Base-by-base conservation (phyloP, 306 rosid genomes). In the Pachyrhizus erosus region DNA sequence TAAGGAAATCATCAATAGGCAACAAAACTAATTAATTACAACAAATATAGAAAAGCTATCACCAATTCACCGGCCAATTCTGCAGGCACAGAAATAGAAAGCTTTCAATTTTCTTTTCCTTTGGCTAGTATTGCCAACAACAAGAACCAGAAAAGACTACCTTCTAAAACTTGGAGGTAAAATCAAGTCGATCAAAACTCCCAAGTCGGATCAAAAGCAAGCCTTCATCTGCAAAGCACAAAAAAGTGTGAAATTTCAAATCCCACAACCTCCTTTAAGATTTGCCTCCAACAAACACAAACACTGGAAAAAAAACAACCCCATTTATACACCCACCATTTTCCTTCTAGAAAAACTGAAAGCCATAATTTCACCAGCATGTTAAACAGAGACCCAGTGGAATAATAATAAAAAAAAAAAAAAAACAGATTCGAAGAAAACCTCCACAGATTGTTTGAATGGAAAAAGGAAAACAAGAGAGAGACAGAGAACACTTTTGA, bases 151-250 rank as follows among this genome's bases (percentile, higher is more conserved):
- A 83, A 83, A 27, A 77, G 14, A 86, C 20, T 83, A 87, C 88
- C 89, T 34, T 70, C 75, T 46, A 49, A 23, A 51, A 67, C 31
- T 64, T 14, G 77, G 46, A 43, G 40, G 60, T 73, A 75, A 77
- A 37, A 69, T 80, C 45, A 76, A 81, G 82, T 74, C 57, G 57
- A 68, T 57, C 80, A 82, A 86, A 26, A 60, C 72, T 70, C 80
- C 72, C 52, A 48, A 72, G 80, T 84, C 79, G 78, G 80, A 86
- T 82, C 89, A 72, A 46, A 88, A 40, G 27, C 80, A 39, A 52
- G 10, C 60, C 65, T 88, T 77, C 71, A 82, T 46, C 92, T 82
- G 88, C 81, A 73, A 82, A 68, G 14, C 73, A 74, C 7, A 68
- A 79, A 26, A 78, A 76, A 60, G 77, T 26, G 58, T 75, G 74